These are phyloP conservation scores for Starmera stellimalicola DNA, from an alignment of 1,139 yeast species.

Conservation along the genomic window DNA sequence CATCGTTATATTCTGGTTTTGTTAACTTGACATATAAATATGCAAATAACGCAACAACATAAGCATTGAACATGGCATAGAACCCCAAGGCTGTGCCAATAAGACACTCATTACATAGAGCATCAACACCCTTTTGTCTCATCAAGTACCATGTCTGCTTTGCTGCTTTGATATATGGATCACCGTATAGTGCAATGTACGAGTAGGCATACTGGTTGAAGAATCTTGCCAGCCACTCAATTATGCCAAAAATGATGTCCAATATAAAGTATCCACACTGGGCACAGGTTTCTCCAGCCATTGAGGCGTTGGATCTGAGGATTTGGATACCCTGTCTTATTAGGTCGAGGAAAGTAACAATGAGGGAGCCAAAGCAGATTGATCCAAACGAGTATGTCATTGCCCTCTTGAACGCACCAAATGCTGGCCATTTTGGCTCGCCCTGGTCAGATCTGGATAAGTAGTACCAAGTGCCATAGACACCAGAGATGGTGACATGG, in stretches of 20 bases:
- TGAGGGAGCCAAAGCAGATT: constrained; percentile 77
- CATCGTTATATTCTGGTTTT: constrained; percentile 59
- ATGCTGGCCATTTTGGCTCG: constrained; percentile 70
- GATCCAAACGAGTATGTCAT: constrained; percentile 86
- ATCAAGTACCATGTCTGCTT: constrained; percentile 75
- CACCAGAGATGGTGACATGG: constrained; percentile 77
- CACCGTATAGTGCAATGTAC: constrained; percentile 81
- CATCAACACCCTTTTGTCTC: constrained; percentile 76
- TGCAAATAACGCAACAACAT: constrained; percentile 57
- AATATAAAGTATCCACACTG: constrained; percentile 45
- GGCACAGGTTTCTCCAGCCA: constrained; percentile 45
- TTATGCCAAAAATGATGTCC: constrained; percentile 51
- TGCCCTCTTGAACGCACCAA: constrained; percentile 76
- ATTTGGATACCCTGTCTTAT: constrained; percentile 40
- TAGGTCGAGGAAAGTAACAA: constrained; percentile 69
- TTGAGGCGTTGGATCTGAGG: constrained; percentile 43
- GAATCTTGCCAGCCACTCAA: constrained; percentile 76
- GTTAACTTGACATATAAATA: constrained; percentile 67
- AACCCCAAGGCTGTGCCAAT: constrained; percentile 68
- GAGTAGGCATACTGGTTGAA: constrained; percentile 90
- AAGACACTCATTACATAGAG: constrained; percentile 75
- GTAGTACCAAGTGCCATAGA: constrained; percentile 89
- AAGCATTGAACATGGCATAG: constrained; percentile 64
- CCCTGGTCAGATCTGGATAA: constrained; percentile 71
- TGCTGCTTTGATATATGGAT: constrained; percentile 65